Evolutionary conservation across 257 asterid species (phyloP).

Genomic region (Solanum neorickii): DNA sequence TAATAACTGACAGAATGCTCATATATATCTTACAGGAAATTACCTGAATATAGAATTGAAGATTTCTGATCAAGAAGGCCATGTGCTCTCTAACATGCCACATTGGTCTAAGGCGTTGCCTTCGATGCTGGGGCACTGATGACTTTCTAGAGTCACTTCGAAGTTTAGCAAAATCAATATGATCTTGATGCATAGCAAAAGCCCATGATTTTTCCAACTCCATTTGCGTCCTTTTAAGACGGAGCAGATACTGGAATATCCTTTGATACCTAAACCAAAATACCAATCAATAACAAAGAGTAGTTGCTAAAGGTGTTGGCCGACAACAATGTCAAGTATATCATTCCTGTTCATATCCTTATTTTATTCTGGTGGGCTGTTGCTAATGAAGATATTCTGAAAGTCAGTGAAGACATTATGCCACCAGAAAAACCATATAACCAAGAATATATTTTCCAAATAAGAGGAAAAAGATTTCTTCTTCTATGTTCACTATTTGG

Average conservation of each 20-base stretch:
- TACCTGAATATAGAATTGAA: conserved; percentile 95
- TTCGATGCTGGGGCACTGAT: conserved; percentile 55
- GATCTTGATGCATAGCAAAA: conserved; percentile 91
- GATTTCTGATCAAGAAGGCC: conserved; percentile 96
- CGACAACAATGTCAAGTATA: neutral
- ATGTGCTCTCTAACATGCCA: conserved; percentile 97
- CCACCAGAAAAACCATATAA: neutral
- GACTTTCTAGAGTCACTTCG: conserved; percentile 31
- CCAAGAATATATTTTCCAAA: neutral
- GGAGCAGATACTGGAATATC: conserved; percentile 89
- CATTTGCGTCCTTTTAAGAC: conserved; percentile 90
- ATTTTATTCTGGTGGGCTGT: neutral
- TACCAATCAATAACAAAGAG: neutral
- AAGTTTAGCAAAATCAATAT: conserved; percentile 58
- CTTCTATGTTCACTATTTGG: neutral
- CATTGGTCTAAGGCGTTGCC: conserved; percentile 76
- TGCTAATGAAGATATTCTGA: neutral
- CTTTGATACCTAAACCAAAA: conserved; percentile 59
- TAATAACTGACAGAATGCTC: neutral
- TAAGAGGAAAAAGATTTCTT: neutral
- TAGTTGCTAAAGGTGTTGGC: conserved; percentile 8
- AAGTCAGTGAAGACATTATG: neutral
- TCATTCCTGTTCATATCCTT: neutral
- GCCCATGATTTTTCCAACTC: conserved; percentile 99
- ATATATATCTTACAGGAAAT: neutral